phyloP scores from a whole-genome alignment of 306 rosid genomes.

The Malus sylvestris region DNA sequence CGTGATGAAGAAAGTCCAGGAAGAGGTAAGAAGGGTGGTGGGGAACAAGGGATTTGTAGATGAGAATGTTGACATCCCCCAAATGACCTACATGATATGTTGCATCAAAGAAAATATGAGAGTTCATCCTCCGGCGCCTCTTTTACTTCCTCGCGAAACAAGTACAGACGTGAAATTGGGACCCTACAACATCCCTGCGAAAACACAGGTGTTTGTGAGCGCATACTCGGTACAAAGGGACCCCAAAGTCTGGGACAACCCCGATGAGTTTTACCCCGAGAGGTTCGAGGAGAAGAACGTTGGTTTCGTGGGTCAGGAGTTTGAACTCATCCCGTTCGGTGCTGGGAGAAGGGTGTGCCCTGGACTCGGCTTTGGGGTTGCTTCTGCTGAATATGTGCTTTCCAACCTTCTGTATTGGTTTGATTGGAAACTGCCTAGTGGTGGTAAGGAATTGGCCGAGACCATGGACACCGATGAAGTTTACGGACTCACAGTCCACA shows the following conservation, averaged over 20 bases:
- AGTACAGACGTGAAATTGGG: neutral
- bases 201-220: conserved; percentile 32
- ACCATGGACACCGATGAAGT: conserved; percentile 22
- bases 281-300: conserved; percentile 10
- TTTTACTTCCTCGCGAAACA: conserved; percentile 31
- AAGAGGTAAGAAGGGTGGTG: conserved; percentile 46
- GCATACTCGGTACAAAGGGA: conserved; percentile 43
- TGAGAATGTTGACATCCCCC: conserved; percentile 12
- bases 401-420: conserved; percentile 38
- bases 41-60: conserved; percentile 31
- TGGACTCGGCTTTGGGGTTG: conserved; percentile 16
- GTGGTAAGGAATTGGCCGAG: neutral
- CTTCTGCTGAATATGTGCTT: neutral
- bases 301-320: conserved; percentile 25
- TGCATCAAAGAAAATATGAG: conserved; percentile 43
- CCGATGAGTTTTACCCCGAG: conserved; percentile 32
- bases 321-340: conserved; percentile 18
- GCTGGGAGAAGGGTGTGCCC: conserved; percentile 35
- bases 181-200: conserved; percentile 32
- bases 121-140: conserved; percentile 37
- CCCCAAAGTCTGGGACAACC: conserved; percentile 25
- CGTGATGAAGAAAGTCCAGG: conserved; percentile 44
- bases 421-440: conserved; percentile 30
- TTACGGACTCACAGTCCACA: conserved; percentile 11
- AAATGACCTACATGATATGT: conserved; percentile 49